A percentile compares a stretch with the other conserved stretches of the same genome.
These are phyloP conservation scores for Clarireedia paspali DNA, from an alignment of 2,329 filamentous ascomycete genomes.

Conservation along the genomic window DNA sequence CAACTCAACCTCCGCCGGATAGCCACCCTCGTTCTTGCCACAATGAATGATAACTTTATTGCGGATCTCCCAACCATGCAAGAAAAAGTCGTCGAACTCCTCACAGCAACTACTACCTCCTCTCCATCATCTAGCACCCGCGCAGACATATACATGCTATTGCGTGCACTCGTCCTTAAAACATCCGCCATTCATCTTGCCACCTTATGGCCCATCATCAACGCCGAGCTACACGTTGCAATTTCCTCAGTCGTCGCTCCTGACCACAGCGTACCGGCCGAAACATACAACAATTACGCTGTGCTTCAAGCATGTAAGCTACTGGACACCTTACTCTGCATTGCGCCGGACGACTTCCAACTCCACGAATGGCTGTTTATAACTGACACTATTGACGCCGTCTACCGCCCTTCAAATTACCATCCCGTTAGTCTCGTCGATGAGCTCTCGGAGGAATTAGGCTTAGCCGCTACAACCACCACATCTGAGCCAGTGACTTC, in stretches of 20 bases:
- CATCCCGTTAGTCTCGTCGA: conserved; percentile 73
- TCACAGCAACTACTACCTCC: conserved; percentile 75
- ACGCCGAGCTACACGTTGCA: conserved; percentile 73
- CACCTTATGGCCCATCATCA: conserved; percentile 83
- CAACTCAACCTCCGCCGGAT: conserved; percentile 84
- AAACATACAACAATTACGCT: conserved; percentile 69
- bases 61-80: conserved; percentile 65
- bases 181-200: conserved; percentile 74
- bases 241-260: conserved; percentile 66
- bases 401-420: conserved; percentile 69
- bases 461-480: conserved; percentile 17
- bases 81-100: conserved; percentile 79
- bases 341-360: conserved; percentile 92
- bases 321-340: conserved; percentile 76
- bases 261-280: conserved; percentile 53
- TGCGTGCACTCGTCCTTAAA: conserved; percentile 73
- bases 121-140: conserved; percentile 87
- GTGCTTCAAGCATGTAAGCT: conserved; percentile 91
- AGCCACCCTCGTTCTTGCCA: conserved; percentile 70
- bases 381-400: conserved; percentile 91
- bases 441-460: conserved; percentile 69
- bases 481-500: conserved; percentile 11
- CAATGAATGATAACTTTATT: conserved; percentile 71
- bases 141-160: conserved; percentile 82
- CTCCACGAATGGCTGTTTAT: conserved; percentile 98